These are phyloP conservation scores for Panaeolus cyanescens DNA, from an alignment of 768 basidiomycete species.

Conservation along the genomic window DNA sequence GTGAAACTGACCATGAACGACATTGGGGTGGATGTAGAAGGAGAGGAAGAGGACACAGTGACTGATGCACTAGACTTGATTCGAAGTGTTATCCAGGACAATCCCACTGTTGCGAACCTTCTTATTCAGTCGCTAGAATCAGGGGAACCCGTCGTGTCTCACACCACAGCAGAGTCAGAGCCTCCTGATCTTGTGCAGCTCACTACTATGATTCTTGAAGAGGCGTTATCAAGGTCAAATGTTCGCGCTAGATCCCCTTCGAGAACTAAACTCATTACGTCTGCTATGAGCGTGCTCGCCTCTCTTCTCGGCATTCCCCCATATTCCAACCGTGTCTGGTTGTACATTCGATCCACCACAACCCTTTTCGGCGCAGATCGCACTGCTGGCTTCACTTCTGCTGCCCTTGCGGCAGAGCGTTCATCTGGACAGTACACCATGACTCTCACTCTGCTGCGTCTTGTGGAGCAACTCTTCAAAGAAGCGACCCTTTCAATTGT, in stretches of 20 bases:
- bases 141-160: conserved; percentile 52
- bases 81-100: conserved; percentile 73
- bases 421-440: conserved; percentile 77
- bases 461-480: conserved; percentile 73
- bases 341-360: conserved; percentile 79
- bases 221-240: conserved; percentile 62
- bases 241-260: conserved; percentile 40
- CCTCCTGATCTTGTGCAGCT: conserved; percentile 78
- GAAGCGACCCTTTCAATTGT: conserved; percentile 67
- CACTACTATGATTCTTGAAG: conserved; percentile 80
- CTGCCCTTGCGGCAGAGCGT: conserved; percentile 71
- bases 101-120: conserved; percentile 60
- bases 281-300: conserved; percentile 79
- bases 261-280: conserved; percentile 69
- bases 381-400: conserved; percentile 56
- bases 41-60: conserved; percentile 61
- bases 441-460: conserved; percentile 76
- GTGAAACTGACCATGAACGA: conserved; percentile 61
- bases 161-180: conserved; percentile 51
- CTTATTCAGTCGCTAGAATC: conserved; percentile 71
- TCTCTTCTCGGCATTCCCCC: conserved; percentile 72
- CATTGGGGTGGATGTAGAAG: conserved; percentile 70
- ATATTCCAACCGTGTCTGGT: conserved; percentile 85
- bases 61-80: conserved; percentile 80
- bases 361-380: conserved; percentile 73